These are phyloP conservation scores for Chenopodium album DNA, from an alignment of 148 eudicot species.

Conservation along the genomic window DNA sequence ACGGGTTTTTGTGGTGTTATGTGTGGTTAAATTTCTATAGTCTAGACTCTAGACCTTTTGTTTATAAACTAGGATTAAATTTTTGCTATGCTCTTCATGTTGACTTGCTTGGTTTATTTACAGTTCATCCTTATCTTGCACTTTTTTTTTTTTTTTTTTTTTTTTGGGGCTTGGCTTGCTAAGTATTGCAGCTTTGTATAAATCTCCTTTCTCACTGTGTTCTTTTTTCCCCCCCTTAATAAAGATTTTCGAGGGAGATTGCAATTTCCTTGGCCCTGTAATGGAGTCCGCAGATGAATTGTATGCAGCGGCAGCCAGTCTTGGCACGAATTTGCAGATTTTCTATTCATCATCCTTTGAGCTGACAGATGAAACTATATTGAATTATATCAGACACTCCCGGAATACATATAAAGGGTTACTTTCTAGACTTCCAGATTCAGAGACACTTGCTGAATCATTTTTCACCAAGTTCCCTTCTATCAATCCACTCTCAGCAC, in stretches of 20 bases:
- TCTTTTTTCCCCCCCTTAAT: background rate
- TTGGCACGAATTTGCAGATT: constrained; percentile 75
- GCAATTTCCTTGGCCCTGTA: constrained; percentile 54
- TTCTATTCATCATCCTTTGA: constrained; percentile 70
- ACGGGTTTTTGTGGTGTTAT: background rate
- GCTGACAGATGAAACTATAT: constrained; percentile 79
- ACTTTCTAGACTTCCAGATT: constrained; percentile 71
- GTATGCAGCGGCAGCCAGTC: constrained; percentile 87
- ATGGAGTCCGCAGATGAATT: constrained; percentile 95
- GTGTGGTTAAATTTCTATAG: background rate
- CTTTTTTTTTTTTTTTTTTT: background rate
- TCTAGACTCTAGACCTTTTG: too few species aligned
- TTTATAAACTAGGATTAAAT: background rate
- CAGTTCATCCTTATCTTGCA: background rate
- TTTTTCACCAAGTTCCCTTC: constrained; percentile 85
- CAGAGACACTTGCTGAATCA: constrained; percentile 84
- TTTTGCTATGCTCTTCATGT: background rate
- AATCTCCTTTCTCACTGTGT: background rate
- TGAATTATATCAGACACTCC: constrained; percentile 54
- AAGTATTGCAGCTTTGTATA: background rate
- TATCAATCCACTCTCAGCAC: constrained; percentile 90
- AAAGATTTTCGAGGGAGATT: constrained; percentile 93
- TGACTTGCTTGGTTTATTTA: background rate
- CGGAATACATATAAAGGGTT: constrained; percentile 40
- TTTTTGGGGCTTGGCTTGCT: background rate